Evolutionary conservation across 305 asterid species (phyloP).

Genomic region (Solanum hybrid): DNA sequence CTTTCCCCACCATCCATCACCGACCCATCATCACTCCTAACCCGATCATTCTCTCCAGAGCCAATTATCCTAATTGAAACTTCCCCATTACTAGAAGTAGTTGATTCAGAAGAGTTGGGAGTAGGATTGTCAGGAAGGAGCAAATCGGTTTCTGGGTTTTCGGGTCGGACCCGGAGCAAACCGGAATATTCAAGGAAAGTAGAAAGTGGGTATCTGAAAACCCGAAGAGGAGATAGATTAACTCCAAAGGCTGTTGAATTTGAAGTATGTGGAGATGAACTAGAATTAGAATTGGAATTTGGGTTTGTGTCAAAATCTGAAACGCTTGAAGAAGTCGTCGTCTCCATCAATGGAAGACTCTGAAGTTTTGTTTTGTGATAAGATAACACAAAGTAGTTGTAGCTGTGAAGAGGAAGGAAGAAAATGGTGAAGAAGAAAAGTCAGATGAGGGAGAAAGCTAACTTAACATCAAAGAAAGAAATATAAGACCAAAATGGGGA

Average conservation of each 20-base stretch:
- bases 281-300: background rate
- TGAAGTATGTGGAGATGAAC: conserved; percentile 11
- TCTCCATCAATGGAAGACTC: background rate
- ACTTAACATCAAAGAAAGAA: background rate
- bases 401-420: background rate
- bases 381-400: background rate
- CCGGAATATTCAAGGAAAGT: conserved; percentile 70
- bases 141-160: conserved; percentile 22
- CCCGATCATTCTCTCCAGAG: conserved; percentile 33
- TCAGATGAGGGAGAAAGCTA: conserved; percentile 3
- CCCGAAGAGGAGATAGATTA: conserved; percentile 32
- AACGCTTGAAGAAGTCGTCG: background rate
- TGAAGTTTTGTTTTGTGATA: background rate
- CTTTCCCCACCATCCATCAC: conserved; percentile 3
- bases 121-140: conserved; percentile 11
- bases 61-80: conserved; percentile 65
- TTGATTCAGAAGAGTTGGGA: conserved; percentile 11
- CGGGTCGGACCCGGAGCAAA: conserved; percentile 44
- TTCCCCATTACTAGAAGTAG: conserved; percentile 28
- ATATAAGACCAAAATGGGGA: background rate
- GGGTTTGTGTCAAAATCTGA: background rate
- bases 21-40: conserved; percentile 20
- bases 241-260: background rate
- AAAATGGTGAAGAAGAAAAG: background rate
- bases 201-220: conserved; percentile 56